Evolutionary conservation across 2,329 filamentous ascomycete species (phyloP).

Genomic region (Juglanconis oblonga): DNA sequence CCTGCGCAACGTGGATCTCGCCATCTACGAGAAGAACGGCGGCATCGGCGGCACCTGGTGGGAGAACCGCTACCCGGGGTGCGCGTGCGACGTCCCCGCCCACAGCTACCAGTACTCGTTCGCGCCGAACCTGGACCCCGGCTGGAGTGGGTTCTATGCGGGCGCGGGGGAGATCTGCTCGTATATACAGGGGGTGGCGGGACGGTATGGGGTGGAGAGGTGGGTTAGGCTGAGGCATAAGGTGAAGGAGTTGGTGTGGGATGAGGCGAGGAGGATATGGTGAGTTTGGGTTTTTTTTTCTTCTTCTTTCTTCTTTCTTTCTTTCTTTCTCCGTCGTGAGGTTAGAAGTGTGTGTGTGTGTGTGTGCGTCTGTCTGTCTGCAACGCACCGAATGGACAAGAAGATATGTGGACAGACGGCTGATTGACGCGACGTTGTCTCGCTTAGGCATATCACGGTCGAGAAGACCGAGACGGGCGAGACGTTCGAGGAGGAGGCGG

Average conservation of each 20-base stretch:
- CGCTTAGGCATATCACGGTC: neutral
- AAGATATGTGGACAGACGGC: neutral
- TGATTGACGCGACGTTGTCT: neutral
- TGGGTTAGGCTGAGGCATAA: conserved; percentile 42
- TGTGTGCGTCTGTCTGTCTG: no score
- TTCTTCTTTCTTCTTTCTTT: no score
- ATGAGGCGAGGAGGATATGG: conserved; percentile 19
- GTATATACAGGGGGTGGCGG: conserved; percentile 32
- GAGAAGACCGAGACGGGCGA: neutral
- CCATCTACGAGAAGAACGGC: conserved; percentile 30
- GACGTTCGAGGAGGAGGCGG: neutral
- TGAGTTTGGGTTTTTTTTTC: neutral
- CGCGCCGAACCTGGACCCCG: neutral
- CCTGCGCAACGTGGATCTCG: conserved; percentile 4
- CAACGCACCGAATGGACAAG: no score
- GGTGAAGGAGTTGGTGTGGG: conserved; percentile 41
- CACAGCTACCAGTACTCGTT: conserved; percentile 12
- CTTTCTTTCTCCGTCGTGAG: no score
- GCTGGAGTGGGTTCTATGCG: conserved; percentile 22
- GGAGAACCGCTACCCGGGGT: conserved; percentile 24
- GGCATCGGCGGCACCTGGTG: conserved; percentile 27
- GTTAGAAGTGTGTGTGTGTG: neutral
- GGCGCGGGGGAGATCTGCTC: conserved; percentile 19
- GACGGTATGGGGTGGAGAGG: conserved; percentile 32
- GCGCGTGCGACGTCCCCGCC: conserved; percentile 11